A percentile compares a stretch with the other conserved stretches of the same genome.
Conservation (phyloP, 352 stramenopile genomes). For the Globisporangium echinulatum region DNA sequence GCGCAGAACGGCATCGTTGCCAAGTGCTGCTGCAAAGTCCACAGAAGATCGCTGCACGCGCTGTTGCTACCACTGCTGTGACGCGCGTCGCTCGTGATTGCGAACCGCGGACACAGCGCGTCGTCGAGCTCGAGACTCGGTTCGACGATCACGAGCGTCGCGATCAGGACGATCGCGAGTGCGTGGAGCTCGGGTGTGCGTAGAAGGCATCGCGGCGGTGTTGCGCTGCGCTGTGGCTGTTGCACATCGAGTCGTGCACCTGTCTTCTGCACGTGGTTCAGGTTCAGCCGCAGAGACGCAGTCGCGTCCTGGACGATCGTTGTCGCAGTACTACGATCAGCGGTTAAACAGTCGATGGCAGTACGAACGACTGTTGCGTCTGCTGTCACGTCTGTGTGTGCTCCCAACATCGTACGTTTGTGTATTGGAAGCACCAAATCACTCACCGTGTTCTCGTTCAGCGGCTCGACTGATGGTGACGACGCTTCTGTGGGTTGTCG, state of each 20-base stretch:
- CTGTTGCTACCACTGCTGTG: too few species aligned
- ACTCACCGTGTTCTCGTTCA: too few species aligned
- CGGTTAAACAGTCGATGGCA: too few species aligned
- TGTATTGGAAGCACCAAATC: too few species aligned
- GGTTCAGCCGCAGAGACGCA: slow-evolving; percentile 4
- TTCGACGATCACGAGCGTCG: slow-evolving; percentile 26
- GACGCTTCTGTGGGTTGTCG: too few species aligned
- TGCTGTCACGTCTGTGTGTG: too few species aligned
- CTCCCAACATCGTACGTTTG: too few species aligned
- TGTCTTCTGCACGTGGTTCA: slow-evolving; percentile 3
- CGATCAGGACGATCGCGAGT: slow-evolving; percentile 22
- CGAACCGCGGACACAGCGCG: slow-evolving; percentile 27
- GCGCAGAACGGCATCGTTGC: slow-evolving; percentile 9
- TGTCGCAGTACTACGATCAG: too few species aligned
- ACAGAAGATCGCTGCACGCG: slow-evolving; percentile 25
- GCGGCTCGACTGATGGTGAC: too few species aligned
- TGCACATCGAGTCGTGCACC: slow-evolving; percentile 1
- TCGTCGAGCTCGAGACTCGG: slow-evolving; percentile 32
- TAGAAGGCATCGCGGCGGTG: background rate
- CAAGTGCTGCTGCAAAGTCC: slow-evolving; percentile 38
- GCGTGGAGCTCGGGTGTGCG: slow-evolving; percentile 18
- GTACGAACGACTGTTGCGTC: too few species aligned
- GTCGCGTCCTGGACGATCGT: too few species aligned
- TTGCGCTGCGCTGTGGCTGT: background rate
- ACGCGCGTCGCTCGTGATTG: slow-evolving; percentile 7